Base-by-base conservation (phyloP, 371 early-diverging fungal species). In the Actinomortierella wolfii region DNA sequence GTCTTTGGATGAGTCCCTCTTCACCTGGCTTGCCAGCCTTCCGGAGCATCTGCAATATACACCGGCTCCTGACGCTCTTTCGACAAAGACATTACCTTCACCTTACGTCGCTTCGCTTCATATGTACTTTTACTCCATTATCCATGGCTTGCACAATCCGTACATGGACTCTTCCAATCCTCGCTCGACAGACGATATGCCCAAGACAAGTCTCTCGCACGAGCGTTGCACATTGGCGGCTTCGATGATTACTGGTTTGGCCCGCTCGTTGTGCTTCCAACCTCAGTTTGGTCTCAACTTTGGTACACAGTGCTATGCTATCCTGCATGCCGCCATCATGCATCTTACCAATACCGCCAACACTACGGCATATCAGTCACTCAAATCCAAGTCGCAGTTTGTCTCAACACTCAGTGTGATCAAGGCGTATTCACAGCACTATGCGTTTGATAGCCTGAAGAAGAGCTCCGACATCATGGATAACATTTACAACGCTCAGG, bases 151-250 rank as follows among this genome's bases (percentile, higher is more conserved):
- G 15, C 73, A 71, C 48, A 71, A 71, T 46, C 73, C 73, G 7
- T 71, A 71, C 51, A 71, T 71, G 73, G 73, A 71, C 62, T 71
- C 73, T 17, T 71, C 73, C 29, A 71, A 71, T 24, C 73, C 73
- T 48, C 61, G 73, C 5, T 66, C 73, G 23, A 71, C 73, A 0
- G 51, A 43, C 9, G 73, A 71, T 53, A 71, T 71, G 73, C 73
- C 73, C 25, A 65, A 71, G 42, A 66, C 73, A 8, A 54, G 66
- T 1, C 66, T 61, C 23, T 61, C 73, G 14, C 53, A 61, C 29
- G 73, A 71, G 41, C 73, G 73, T 28, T 71, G 73, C 26, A 65
- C 73, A 8, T 45, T 71, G 39, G 66, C 73, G 3, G 73, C 73
- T 0, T 71, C 73, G n/a, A 71, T 71, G 73, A 71, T 71, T 25